Conservation (phyloP, 495 filamentous ascomycete species). For the Parathielavia hyrcaniae region DNA sequence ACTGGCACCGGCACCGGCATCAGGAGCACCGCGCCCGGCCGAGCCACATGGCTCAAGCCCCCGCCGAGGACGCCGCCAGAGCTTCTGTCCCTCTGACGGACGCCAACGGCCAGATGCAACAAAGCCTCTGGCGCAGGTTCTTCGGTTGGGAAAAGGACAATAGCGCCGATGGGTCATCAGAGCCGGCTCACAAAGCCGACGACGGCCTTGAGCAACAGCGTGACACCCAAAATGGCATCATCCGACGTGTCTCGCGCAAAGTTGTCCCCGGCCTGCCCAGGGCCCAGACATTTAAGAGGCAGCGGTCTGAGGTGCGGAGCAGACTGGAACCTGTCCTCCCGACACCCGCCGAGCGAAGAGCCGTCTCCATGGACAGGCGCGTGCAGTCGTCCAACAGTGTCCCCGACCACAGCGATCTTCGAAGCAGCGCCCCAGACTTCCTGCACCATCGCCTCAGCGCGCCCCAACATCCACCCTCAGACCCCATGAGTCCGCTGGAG, state of each 20-base stretch:
- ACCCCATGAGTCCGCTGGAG: constrained; percentile 31
- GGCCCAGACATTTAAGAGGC: constrained; percentile 68
- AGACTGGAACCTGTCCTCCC: constrained; percentile 59
- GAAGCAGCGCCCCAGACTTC: constrained; percentile 43
- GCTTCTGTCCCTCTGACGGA: constrained; percentile 14
- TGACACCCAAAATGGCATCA: constrained; percentile 22
- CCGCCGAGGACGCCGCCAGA: constrained; percentile 11
- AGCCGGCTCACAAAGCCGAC: constrained; percentile 9
- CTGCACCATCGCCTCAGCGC: constrained; percentile 23
- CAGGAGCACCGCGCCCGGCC: constrained; percentile 9
- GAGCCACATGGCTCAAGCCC: constrained; percentile 27
- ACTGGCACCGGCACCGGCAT: constrained; percentile 6
- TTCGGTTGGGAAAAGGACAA: constrained; percentile 23
- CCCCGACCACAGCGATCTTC: constrained; percentile 30
- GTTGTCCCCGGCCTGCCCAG: constrained; percentile 77
- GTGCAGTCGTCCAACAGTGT: constrained; percentile 32
- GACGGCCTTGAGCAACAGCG: constrained; percentile 19
- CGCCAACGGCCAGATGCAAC: constrained; percentile 19
- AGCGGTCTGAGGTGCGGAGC: constrained; percentile 71
- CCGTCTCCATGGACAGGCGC: constrained; percentile 66
- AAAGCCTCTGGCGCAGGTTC: constrained; percentile 26
- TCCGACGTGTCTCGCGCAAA: constrained; percentile 55
- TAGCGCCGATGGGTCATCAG: constrained; percentile 9
- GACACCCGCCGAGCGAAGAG: constrained; percentile 59
- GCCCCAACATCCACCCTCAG: constrained; percentile 19